Conservation (phyloP, 441 rosid genomes). For the Erodium texanum region DNA sequence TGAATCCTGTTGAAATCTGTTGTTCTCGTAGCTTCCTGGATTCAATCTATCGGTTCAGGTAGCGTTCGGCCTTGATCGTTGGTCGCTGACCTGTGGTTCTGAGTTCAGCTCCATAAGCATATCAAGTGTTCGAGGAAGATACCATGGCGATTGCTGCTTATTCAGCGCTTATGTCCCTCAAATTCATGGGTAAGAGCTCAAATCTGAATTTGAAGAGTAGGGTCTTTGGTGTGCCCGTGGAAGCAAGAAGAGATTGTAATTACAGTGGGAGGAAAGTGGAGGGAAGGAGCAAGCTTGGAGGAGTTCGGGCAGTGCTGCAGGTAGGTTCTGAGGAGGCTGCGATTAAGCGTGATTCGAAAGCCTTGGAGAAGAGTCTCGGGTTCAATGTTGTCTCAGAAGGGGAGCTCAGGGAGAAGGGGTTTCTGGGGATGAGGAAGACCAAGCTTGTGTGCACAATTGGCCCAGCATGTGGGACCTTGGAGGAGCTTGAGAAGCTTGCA, state of each 20-base stretch:
- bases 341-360: slow-evolving; percentile 8
- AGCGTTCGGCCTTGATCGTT: neutral
- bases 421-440: slow-evolving; percentile 66
- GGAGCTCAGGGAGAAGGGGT: slow-evolving; percentile 57
- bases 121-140: neutral
- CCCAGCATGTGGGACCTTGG: slow-evolving; percentile 49
- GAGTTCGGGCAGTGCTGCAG: slow-evolving; percentile 19
- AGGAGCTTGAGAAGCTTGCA: slow-evolving; percentile 58
- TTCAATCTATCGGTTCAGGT: neutral
- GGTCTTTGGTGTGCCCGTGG: neutral
- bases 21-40: neutral
- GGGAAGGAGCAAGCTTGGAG: slow-evolving; percentile 15
- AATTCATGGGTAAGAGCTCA: slow-evolving; percentile 15
- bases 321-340: slow-evolving; percentile 18
- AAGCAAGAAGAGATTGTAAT: slow-evolving; percentile 12
- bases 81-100: slow-evolving; percentile 1
- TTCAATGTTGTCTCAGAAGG: slow-evolving; percentile 44
- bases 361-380: slow-evolving; percentile 23
- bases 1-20: slow-evolving; percentile 6
- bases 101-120: neutral
- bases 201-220: slow-evolving; percentile 19
- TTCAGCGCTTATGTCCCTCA: slow-evolving; percentile 23
- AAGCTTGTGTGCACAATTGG: slow-evolving; percentile 74
- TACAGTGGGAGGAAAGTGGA: slow-evolving; percentile 21
- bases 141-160: slow-evolving; percentile 37